Base-by-base conservation (phyloP, 2,329 filamentous ascomycete genomes). In the Apiospora marii region DNA sequence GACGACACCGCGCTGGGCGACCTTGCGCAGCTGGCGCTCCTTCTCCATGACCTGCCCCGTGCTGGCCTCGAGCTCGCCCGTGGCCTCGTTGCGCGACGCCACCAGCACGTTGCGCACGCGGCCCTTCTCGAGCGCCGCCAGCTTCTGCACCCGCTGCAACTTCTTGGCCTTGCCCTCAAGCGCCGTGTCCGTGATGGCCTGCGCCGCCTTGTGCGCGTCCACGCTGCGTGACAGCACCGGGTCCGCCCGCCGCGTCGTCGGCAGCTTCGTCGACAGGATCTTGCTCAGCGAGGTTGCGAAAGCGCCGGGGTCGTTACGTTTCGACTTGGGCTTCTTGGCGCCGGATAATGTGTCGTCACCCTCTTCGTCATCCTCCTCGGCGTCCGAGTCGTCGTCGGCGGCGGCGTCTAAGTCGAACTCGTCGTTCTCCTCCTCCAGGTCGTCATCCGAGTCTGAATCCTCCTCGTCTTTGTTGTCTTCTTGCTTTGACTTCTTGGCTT, bases 231-330 rank as follows among this genome's bases (percentile, higher is more conserved):
- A 92, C 4, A 99, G 88, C n/a, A 99, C 94, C 0, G 96, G 96
- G 81, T 99, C 96, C 71, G 92, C 88, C 34, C 95, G 93, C 80
- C 94, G 94, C 44, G 93, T 89, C 10, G 90, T 91, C 1, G 95
- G 92, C 13, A 98, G 88, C 84, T 98, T 98, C 69, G 94, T 96
- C 72, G 91, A 92, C 64, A 99, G 88, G 81, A 99, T 98, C 83
- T 96, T 97, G 77, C 93, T 93, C 78, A 99, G 94, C 69, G 95
- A 98, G 1, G 92, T 97, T 34, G 96, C 94, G 82, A 99, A 98
- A 70, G 94, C 95, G 75, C 89, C 87, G 3, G 96, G 95, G 82
- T 99, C 96, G 84, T 98, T 97, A 80, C 95, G 92, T 84, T 98
- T 98, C 19, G 92, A 91, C 79, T 91, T 93, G 49, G 80, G 83